phyloP scores from a whole-genome alignment of 768 basidiomycete species.

The Russula vinacea region DNA sequence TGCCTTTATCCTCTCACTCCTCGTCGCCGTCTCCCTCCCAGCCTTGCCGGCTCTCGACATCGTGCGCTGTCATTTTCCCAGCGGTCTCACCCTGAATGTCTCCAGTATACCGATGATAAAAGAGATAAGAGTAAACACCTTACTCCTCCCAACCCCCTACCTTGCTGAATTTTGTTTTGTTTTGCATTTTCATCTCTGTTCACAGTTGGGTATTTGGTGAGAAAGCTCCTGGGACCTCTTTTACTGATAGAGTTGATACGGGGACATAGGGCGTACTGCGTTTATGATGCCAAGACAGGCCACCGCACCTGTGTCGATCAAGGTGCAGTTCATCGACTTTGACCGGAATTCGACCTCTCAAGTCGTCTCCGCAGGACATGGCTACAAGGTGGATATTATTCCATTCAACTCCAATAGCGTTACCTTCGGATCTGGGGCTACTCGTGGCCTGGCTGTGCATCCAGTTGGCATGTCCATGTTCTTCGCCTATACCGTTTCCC shows the following conservation, averaged over 20 bases:
- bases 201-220: slow-evolving; percentile 71
- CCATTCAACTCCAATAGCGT: slow-evolving; percentile 40
- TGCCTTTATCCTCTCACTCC: slow-evolving; percentile 63
- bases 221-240: slow-evolving; percentile 14
- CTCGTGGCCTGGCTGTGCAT: slow-evolving; percentile 69
- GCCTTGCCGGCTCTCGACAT: slow-evolving; percentile 66
- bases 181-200: slow-evolving; percentile 5
- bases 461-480: slow-evolving; percentile 54
- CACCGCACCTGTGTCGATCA: slow-evolving; percentile 48
- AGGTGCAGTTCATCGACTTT: slow-evolving; percentile 38
- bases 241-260: slow-evolving; percentile 1
- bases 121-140: slow-evolving; percentile 37
- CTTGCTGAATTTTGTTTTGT: neutral
- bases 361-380: slow-evolving; percentile 45
- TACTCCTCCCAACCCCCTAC: slow-evolving; percentile 26
- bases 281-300: slow-evolving; percentile 44
- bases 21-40: slow-evolving; percentile 71
- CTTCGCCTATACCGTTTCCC: neutral
- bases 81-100: slow-evolving; percentile 27
- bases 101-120: no score
- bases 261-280: slow-evolving; percentile 57
- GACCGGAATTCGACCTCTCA: slow-evolving; percentile 13
- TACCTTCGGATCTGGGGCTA: slow-evolving; percentile 58
- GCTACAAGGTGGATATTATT: slow-evolving; percentile 48
- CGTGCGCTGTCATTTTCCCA: slow-evolving; percentile 52